A percentile compares a stretch with the other conserved stretches of the same genome.
Conservation (phyloP, 306 rosid species). For the Ormosia emarginata region DNA sequence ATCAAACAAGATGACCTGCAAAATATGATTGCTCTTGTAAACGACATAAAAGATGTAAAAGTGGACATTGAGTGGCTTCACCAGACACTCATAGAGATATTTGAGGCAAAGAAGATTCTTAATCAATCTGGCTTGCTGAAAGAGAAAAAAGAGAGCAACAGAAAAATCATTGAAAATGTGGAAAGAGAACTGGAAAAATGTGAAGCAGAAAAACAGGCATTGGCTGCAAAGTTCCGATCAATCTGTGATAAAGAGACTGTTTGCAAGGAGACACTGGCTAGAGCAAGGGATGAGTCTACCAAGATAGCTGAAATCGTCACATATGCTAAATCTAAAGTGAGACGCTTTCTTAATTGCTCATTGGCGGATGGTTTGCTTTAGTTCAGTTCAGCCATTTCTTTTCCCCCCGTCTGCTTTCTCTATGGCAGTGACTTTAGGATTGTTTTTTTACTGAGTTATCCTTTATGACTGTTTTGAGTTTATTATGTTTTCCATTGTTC, state of each 20-base stretch:
- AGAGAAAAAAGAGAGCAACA: background rate
- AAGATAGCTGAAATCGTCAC: background rate
- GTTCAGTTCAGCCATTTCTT: background rate
- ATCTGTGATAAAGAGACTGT: background rate
- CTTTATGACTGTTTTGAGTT: background rate
- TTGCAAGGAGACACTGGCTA: background rate
- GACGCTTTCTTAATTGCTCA: background rate
- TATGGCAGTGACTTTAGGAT: background rate
- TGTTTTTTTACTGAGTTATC: background rate
- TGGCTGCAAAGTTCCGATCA: background rate
- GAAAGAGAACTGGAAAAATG: background rate
- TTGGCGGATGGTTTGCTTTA: conserved; percentile 6
- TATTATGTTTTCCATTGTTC: background rate
- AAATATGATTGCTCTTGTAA: background rate
- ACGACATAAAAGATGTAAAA: background rate
- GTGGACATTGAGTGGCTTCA: conserved; percentile 19
- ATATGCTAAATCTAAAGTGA: background rate
- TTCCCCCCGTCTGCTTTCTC: background rate
- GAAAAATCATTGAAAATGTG: background rate
- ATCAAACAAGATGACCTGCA: background rate
- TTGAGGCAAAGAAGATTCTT: background rate
- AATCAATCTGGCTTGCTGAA: background rate
- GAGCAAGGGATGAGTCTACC: background rate
- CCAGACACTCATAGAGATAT: background rate
- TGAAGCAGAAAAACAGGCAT: background rate